These are phyloP conservation scores for Taxillus chinensis DNA, from an alignment of 164 flowering plant genomes.

Conservation along the genomic window DNA sequence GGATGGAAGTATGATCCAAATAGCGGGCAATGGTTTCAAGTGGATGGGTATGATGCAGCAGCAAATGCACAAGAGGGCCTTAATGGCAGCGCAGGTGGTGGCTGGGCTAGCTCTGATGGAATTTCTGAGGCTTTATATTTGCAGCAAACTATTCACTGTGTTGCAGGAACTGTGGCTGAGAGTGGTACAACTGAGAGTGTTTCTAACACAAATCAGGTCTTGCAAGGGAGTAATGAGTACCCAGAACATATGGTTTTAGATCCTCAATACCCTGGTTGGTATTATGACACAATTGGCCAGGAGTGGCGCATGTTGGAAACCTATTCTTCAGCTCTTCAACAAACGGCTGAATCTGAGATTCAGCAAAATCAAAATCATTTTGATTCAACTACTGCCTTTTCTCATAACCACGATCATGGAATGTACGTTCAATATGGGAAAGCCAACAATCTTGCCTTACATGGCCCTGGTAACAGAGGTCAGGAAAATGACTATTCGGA, in stretches of 20 bases:
- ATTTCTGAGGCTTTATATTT: conserved; percentile 50
- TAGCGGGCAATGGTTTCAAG: conserved; percentile 82
- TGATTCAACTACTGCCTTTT: conserved; percentile 16
- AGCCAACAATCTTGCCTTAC: conserved; percentile 19
- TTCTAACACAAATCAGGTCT: conserved; percentile 36
- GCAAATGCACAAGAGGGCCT: conserved; percentile 18
- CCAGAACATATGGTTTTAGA: conserved; percentile 87
- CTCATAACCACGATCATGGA: conserved; percentile 14
- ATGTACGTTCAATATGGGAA: conserved; percentile 22
- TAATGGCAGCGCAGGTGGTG: conserved; percentile 15
- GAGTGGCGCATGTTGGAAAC: conserved; percentile 70
- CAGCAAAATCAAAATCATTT: conserved; percentile 37
- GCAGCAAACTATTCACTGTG: conserved; percentile 54
- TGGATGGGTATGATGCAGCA: conserved; percentile 35
- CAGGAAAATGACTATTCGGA: conserved; percentile 30
- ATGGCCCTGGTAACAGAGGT: conserved; percentile 17
- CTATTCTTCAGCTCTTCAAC: conserved; percentile 29
- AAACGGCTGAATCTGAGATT: conserved; percentile 17
- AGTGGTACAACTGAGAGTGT: conserved; percentile 26
- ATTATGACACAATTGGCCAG: conserved; percentile 60
- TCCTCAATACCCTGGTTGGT: conserved; percentile 94
- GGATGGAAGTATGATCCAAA: conserved; percentile 79
- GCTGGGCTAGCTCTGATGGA: conserved; percentile 23
- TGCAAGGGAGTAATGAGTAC: conserved; percentile 46
- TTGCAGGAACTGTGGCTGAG: conserved; percentile 33